These are phyloP conservation scores for Podosphaera xanthii DNA, from an alignment of 2,329 filamentous ascomycete genomes.

Conservation along the genomic window DNA sequence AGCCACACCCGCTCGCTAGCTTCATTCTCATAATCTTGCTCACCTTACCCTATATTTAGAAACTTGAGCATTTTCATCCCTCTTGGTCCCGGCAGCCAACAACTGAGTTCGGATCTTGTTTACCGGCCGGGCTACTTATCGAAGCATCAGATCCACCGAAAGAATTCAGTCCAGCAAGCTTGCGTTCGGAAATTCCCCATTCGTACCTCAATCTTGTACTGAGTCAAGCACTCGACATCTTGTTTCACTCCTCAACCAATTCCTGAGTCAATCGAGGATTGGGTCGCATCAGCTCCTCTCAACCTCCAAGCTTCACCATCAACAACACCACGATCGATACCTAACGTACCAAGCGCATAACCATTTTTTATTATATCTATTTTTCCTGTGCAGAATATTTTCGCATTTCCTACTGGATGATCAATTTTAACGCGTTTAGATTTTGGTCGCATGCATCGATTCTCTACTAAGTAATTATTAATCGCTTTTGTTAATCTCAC, in stretches of 20 bases:
- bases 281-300: background rate
- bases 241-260: background rate
- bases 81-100: too few relatives aligned
- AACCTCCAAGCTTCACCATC: background rate
- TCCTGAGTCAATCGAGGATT: background rate
- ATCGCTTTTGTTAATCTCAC: background rate
- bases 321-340: background rate
- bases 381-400: background rate
- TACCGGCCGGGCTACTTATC: too few relatives aligned
- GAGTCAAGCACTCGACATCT: background rate
- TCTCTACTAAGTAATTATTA: background rate
- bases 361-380: too few relatives aligned
- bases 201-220: background rate
- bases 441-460: background rate
- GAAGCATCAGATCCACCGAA: too few relatives aligned
- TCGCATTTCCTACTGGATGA: background rate
- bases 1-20: too few relatives aligned
- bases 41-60: too few relatives aligned
- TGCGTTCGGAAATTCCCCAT: background rate
- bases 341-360: background rate
- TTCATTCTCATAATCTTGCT: too few relatives aligned
- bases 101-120: too few relatives aligned
- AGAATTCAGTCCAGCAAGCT: too few relatives aligned
- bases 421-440: background rate
- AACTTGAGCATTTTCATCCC: too few relatives aligned